These are phyloP conservation scores for Leccinum discolor DNA, from an alignment of 1,284 basidiomycete species.

Conservation along the genomic window DNA sequence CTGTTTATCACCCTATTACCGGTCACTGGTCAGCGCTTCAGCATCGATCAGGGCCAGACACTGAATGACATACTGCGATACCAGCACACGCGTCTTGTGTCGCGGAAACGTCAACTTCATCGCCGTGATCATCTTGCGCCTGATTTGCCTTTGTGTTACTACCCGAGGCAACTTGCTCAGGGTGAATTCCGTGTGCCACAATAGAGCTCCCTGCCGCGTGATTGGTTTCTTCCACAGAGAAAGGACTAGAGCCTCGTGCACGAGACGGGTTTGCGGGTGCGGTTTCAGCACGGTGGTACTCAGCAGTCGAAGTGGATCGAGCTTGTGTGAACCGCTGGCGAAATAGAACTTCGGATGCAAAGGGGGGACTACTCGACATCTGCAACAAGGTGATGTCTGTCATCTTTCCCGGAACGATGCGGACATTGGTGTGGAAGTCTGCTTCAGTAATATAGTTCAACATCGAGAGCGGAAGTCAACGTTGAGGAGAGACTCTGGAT, in stretches of 20 bases:
- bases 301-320: not conserved
- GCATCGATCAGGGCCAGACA: no score
- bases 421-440: not conserved
- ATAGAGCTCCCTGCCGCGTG: no score
- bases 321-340: not conserved
- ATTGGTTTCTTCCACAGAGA: no score
- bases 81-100: not conserved
- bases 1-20: not conserved
- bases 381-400: not conserved
- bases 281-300: not conserved
- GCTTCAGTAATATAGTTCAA: not conserved
- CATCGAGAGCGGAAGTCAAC: no score
- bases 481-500: no score
- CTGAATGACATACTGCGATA: not conserved
- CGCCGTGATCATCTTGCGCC: no score
- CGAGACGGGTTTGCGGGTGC: no score
- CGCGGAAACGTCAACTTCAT: no score
- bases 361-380: not conserved
- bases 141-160: no score
- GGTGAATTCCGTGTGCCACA: no score
- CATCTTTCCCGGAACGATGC: not conserved
- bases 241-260: no score
- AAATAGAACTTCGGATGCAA: not conserved
- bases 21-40: not conserved
- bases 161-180: no score